Conservation (phyloP, 2,329 filamentous ascomycete species). For the Talaromyces marneffei region DNA sequence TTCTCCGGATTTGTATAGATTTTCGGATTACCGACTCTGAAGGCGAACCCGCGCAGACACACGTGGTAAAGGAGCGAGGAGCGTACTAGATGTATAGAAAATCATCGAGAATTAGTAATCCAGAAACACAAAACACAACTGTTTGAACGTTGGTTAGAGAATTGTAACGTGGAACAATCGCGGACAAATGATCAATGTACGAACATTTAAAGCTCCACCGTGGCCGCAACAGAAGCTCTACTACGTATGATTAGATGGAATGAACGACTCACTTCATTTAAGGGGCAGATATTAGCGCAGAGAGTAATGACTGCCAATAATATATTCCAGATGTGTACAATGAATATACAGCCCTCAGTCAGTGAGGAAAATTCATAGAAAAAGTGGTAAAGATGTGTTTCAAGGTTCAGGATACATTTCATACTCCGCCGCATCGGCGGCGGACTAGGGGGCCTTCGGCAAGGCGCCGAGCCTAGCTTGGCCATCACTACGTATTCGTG, state of each 20-base stretch:
- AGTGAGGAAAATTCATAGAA: not conserved
- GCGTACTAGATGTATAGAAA: not conserved
- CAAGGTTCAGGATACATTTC: not conserved
- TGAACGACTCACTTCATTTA: not conserved
- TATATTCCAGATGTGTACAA: not conserved
- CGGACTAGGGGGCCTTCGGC: not conserved
- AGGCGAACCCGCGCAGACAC: not conserved
- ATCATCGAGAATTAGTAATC: not conserved
- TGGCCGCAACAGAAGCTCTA: slow-evolving; percentile 13
- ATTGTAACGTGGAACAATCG: not conserved
- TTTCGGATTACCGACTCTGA: not conserved
- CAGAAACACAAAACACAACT: not conserved
- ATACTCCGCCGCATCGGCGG: not conserved
- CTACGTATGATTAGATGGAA: not conserved
- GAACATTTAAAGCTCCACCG: slow-evolving; percentile 8
- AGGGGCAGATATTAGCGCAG: not conserved
- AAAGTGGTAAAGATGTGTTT: not conserved
- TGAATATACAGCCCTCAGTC: not conserved
- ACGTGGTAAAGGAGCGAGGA: not conserved
- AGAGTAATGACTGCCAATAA: not conserved
- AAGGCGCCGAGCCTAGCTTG: not conserved
- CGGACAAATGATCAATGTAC: not conserved
- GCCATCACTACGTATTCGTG: not conserved
- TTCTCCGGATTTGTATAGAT: not conserved
- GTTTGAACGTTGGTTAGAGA: too few species aligned